Base-by-base conservation (phyloP, 805 yeast genomes). In the Candida mattraensis region DNA sequence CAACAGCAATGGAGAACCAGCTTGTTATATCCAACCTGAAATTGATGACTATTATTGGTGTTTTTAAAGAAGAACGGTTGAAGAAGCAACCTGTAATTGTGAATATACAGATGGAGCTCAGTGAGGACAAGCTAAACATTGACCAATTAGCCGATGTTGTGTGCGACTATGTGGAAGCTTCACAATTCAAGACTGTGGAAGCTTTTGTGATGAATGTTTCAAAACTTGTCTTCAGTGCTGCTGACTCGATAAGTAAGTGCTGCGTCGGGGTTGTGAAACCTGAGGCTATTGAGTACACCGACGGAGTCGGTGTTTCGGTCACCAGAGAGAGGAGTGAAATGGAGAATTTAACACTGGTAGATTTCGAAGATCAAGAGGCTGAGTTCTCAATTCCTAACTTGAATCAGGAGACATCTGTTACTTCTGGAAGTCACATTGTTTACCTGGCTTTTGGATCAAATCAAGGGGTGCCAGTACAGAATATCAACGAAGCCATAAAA, bases 361-460 rank as follows among this genome's bases (percentile, higher is more conserved):
- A 44, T 21, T 61, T 61, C 32, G 40, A 47, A 7, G 33, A 30
- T 0, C 26, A 23, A 11, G 46, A 42, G 13, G 7, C 34, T 4
- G 30, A 14, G 12, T 55, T 46, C 18, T 21, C 35, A 5, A 38
- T 61, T 10, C 67, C 67, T 1, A 61, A 56, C 30, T 33, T 61
- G 30, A 60, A 57, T 39, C 17, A 28, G 3, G 60, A 53, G 17
- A 51, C 58, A 0, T 15, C 29, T 6, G 29, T 24, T 7, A 24
- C 28, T 16, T 17, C 29, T 7, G 39, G 24, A 42, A 42, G 11
- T 29, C 87, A 81, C 52, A 66, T 64, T 2, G 94, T 77, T 1
- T 88, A 68, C 56, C 56, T 93, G 24, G 96, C 96, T 0, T 84
- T 93, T 64, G 99, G 99, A 0, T 78, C 96, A 7, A 93, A 93